Evolutionary conservation across 306 rosid species (phyloP).

Genomic region (Canavalia ensiformis): DNA sequence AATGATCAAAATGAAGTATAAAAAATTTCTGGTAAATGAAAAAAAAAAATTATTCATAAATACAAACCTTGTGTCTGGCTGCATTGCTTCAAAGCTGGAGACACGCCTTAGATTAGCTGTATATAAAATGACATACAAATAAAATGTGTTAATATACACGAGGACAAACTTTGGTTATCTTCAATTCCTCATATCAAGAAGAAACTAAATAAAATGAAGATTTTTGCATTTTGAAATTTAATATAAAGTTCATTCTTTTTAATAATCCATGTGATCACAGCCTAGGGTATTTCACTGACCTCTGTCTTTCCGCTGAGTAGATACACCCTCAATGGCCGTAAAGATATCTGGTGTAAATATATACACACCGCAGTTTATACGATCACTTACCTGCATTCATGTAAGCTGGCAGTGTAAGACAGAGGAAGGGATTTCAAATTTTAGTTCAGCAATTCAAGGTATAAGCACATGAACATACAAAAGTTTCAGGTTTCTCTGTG

Average conservation of each 20-base stretch:
- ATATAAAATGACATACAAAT: constrained; percentile 44
- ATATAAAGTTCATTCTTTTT: neutral
- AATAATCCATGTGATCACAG: neutral
- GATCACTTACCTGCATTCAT: constrained; percentile 87
- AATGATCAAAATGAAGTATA: constrained; percentile 23
- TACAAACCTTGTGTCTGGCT: constrained; percentile 80
- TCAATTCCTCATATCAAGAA: constrained; percentile 24
- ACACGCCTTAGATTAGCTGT: constrained; percentile 91
- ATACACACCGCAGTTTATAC: constrained; percentile 92
- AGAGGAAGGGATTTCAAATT: constrained; percentile 36
- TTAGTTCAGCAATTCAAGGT: constrained; percentile 28
- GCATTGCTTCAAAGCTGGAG: constrained; percentile 95
- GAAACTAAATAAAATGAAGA: constrained; percentile 10
- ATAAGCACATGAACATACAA: constrained; percentile 64
- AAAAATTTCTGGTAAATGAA: neutral
- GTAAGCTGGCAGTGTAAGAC: constrained; percentile 31
- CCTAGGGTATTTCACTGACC: constrained; percentile 56
- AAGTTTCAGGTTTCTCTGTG: constrained; percentile 96
- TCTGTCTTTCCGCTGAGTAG: constrained; percentile 80
- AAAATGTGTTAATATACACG: neutral
- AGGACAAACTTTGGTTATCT: constrained; percentile 12
- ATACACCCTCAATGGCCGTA: constrained; percentile 79
- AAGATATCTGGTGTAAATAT: constrained; percentile 88
- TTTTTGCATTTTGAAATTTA: constrained; percentile 27
- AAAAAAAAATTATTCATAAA: neutral